Evolutionary conservation across 1,284 basidiomycete species (phyloP).

Genomic region (Ustilago nuda): DNA sequence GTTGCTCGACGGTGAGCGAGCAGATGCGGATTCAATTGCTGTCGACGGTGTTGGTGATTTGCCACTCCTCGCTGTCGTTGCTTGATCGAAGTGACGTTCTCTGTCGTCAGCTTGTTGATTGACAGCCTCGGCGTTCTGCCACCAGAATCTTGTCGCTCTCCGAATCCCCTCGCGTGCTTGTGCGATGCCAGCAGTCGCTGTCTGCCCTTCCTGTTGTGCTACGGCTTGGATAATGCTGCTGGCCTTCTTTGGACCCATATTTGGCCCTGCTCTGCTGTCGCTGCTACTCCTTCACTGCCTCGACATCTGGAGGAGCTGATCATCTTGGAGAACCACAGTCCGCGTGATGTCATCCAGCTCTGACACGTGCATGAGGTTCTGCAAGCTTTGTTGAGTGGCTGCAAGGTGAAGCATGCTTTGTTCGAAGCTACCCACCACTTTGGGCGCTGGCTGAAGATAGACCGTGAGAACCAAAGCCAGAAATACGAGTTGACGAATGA

Average conservation of each 20-base stretch:
- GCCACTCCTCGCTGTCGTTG: neutral
- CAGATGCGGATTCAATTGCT: neutral
- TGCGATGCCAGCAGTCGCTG: constrained; percentile 15
- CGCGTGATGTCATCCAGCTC: constrained; percentile 31
- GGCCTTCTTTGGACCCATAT: constrained; percentile 13
- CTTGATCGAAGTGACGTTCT: neutral
- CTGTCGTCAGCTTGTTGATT: constrained; percentile 20
- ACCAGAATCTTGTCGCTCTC: constrained; percentile 21
- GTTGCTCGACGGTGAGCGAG: neutral
- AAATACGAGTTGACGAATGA: constrained; percentile 33
- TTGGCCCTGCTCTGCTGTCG: neutral
- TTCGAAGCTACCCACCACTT: constrained; percentile 16
- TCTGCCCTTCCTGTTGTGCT: constrained; percentile 10
- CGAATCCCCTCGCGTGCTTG: constrained; percentile 25
- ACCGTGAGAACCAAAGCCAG: constrained; percentile 25
- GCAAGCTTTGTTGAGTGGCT: constrained; percentile 28
- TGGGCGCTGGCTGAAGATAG: constrained; percentile 30
- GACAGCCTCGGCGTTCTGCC: constrained; percentile 18
- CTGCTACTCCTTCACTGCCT: constrained; percentile 9
- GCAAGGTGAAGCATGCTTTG: constrained; percentile 34
- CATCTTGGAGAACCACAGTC: constrained; percentile 24
- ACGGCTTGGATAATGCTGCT: constrained; percentile 18
- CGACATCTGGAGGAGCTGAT: constrained; percentile 15
- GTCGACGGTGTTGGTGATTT: neutral
- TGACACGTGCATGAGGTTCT: constrained; percentile 28